phyloP scores from a whole-genome alignment of 768 basidiomycete genomes.

The Calvatia gigantea region DNA sequence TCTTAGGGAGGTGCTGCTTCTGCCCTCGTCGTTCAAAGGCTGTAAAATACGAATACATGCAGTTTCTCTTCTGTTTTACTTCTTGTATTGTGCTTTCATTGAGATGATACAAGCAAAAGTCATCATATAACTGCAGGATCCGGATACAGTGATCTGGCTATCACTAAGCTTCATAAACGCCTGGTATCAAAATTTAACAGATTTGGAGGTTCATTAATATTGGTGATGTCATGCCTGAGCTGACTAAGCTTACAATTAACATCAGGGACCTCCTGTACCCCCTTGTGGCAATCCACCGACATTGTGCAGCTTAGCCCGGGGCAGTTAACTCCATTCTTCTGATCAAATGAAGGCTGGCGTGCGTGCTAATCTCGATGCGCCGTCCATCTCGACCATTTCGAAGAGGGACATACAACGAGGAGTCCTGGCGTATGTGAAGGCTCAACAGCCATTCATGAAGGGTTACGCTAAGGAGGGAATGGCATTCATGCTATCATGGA shows the following conservation, averaged over 20 bases:
- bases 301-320: too few relatives aligned
- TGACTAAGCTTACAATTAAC: too few relatives aligned
- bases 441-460: constrained; percentile 43
- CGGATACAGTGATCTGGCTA: not conserved
- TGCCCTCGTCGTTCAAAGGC: constrained; percentile 83
- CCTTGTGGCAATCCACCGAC: too few relatives aligned
- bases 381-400: constrained; percentile 28
- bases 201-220: too few relatives aligned
- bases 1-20: constrained; percentile 87
- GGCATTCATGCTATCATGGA: constrained; percentile 28
- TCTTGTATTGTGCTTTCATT: not conserved
- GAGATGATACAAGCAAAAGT: not conserved
- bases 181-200: not conserved
- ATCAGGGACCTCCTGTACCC: too few relatives aligned
- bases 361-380: constrained; percentile 1
- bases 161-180: not conserved
- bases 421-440: constrained; percentile 45
- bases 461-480: constrained; percentile 40
- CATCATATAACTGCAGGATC: not conserved
- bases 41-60: constrained; percentile 42
- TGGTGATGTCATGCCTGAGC: not conserved
- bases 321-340: too few relatives aligned
- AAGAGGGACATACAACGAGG: constrained; percentile 37
- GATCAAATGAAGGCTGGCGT: not conserved
- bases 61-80: not conserved